Conservation (phyloP, 2,329 filamentous ascomycete genomes). For the Diaporthe destruens region DNA sequence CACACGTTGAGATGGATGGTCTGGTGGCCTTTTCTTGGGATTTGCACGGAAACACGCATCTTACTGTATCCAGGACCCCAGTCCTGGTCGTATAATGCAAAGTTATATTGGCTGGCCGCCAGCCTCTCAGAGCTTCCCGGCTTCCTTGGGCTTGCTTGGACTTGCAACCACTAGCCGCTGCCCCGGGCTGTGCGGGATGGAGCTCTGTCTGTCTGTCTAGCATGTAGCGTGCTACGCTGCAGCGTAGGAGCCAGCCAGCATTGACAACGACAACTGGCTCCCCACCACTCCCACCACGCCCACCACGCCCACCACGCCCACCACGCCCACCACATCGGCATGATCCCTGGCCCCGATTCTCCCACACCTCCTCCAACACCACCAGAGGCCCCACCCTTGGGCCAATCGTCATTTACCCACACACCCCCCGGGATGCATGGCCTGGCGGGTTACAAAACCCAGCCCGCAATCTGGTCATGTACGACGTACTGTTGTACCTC, state of each 20-base stretch:
- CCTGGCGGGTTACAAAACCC: conserved; percentile 37
- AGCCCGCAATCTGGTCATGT: conserved; percentile 37
- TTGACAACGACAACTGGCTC: conserved; percentile 16
- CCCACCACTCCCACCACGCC: neutral
- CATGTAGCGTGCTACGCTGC: neutral
- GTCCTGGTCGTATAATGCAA: conserved; percentile 34
- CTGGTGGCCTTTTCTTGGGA: conserved; percentile 9
- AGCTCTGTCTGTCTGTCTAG: conserved; percentile 10
- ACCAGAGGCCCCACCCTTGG: conserved; percentile 32
- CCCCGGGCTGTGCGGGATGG: conserved; percentile 15
- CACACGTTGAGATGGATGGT: neutral
- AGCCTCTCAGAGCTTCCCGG: conserved; percentile 16
- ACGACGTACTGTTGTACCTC: conserved; percentile 29
- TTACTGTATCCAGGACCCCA: conserved; percentile 27
- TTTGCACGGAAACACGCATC: conserved; percentile 32
- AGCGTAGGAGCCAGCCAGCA: conserved; percentile 18
- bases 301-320: no score
- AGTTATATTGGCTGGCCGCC: conserved; percentile 28
- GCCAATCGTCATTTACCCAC: conserved; percentile 41
- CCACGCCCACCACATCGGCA: conserved; percentile 20
- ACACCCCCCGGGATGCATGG: conserved; percentile 39
- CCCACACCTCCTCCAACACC: conserved; percentile 38
- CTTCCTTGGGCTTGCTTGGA: neutral
- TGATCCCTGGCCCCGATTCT: conserved; percentile 36
- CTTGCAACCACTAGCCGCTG: conserved; percentile 24